Conservation (phyloP, 805 yeast species). For the Peterozyma xylosa region DNA sequence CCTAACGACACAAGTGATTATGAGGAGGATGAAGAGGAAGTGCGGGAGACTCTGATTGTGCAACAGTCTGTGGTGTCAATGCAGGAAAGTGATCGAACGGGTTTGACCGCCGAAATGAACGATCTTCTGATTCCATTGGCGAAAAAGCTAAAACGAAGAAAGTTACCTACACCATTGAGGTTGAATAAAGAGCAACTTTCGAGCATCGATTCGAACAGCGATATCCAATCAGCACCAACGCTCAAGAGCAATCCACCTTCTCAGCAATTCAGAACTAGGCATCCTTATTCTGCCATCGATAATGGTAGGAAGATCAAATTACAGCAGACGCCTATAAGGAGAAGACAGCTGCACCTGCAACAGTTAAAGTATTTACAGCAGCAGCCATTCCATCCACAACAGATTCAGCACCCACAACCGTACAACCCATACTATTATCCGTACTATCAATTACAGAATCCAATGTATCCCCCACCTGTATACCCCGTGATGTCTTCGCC, state of each 20-base stretch:
- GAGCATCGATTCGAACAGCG: slow-evolving; percentile 2
- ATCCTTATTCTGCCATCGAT: background rate
- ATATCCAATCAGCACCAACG: background rate
- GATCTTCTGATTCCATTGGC: slow-evolving; percentile 1
- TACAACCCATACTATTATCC: background rate
- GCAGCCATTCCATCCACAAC: background rate
- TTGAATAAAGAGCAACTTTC: background rate
- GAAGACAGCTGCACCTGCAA: background rate
- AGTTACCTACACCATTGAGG: slow-evolving; percentile 4
- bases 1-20: too few relatives aligned
- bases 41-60: too few relatives aligned
- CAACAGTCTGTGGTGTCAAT: too few relatives aligned
- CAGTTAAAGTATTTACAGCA: background rate
- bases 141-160: slow-evolving; percentile 4
- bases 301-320: too few relatives aligned
- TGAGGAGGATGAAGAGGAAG: too few relatives aligned
- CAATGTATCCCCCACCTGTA: too few relatives aligned
- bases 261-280: background rate
- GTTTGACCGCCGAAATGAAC: background rate
- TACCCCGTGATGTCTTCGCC: too few relatives aligned
- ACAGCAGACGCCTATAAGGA: too few relatives aligned
- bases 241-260: background rate
- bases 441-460: background rate
- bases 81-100: background rate
- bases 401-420: background rate